Base-by-base conservation (phyloP, 2,329 filamentous ascomycete genomes). In the Colletotrichum sp. region DNA sequence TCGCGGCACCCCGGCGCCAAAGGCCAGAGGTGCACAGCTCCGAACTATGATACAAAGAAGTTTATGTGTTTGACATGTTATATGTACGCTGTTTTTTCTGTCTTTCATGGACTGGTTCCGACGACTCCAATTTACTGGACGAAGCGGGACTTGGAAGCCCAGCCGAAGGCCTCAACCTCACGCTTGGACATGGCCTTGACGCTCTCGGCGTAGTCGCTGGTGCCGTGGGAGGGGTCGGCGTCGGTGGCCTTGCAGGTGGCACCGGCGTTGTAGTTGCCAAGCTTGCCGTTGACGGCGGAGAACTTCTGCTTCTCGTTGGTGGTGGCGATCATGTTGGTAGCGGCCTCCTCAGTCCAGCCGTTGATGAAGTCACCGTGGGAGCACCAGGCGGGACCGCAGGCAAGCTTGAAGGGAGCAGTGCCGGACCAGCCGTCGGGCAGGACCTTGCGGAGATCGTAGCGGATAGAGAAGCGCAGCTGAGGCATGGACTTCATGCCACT, bases 361-460 rank as follows among this genome's bases (percentile, higher is more conserved):
- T 88, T 88, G 80, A 89, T 87, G 74, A 89, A 89, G 79, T 89
- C 87, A 8, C 87, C 87, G 79, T 89, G 87, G 10, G 82, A 83
- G 82, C 85, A 86, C 79, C 82, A 88, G 0, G 85, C 83, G 12
- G 81, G 78, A 1, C 85, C 86, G 75, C 84, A 87, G 1, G 87
- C 81, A 0, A 88, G 83, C 81, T 87, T 84, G 62, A 88, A 78
- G 3, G 87, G 88, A 2, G 87, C 83, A 1, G 80, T 81, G 62
- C 88, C 87, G 59, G 75, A 82, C 87, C 87, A 89, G 30, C 87
- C 87, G 59, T 85, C 79, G 6, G 87, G 86, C 7, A 89, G 79
- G 2, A 80, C 82, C 66, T 85, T 85, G 73, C 86, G 85, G 6
- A 88, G 79, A 74, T 89, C 87, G 80, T 88, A 89, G 65, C 87